phyloP scores from a whole-genome alignment of 1,139 yeast species.

The Kazachstania sp. region DNA sequence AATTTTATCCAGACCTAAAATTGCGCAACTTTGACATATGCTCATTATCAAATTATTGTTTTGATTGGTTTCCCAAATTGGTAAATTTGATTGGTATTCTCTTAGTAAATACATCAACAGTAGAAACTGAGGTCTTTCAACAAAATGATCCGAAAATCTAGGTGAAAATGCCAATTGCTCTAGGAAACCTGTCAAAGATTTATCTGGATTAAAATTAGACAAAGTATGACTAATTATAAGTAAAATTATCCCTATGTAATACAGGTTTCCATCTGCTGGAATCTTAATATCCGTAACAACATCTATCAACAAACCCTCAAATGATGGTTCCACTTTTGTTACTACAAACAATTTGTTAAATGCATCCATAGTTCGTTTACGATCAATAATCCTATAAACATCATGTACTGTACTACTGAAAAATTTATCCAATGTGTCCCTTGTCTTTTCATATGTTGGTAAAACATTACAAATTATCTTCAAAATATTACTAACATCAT shows the following conservation, averaged over 20 bases:
- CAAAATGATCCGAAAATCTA: background rate
- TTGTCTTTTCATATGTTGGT: conserved; percentile 17
- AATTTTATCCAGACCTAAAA: background rate
- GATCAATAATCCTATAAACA: conserved; percentile 16
- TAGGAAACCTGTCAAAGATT: background rate
- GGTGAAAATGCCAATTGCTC: conserved; percentile 2
- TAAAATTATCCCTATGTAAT: background rate
- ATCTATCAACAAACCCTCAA: background rate
- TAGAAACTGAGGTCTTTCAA: conserved; percentile 1
- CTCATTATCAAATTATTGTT: background rate
- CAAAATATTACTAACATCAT: background rate
- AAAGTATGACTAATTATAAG: background rate
- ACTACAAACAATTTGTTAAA: conserved; percentile 6
- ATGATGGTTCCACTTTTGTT: background rate
- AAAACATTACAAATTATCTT: conserved; percentile 10
- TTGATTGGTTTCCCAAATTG: background rate
- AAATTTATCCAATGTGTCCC: conserved; percentile 10
- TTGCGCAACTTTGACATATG: background rate
- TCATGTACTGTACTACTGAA: conserved; percentile 19
- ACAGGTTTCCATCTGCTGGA: background rate
- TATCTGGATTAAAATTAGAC: background rate
- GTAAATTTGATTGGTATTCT: background rate
- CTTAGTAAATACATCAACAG: background rate
- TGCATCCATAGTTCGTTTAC: conserved; percentile 13
- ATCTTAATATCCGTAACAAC: background rate